Conservation (phyloP, 2,329 filamentous ascomycete genomes). For the Fusarium cyanostomum region DNA sequence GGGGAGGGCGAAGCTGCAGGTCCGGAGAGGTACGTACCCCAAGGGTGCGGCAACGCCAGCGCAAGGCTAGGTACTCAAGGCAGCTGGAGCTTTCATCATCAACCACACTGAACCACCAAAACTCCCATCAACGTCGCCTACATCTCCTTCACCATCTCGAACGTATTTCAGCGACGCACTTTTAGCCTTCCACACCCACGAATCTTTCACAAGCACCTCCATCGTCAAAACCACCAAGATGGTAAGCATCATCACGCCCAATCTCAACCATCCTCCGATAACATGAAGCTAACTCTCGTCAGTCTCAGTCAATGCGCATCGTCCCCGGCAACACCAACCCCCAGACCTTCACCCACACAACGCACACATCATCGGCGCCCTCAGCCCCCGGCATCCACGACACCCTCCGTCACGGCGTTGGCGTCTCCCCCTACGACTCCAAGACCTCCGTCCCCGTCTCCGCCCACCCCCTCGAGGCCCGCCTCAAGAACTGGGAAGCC, state of each 20-base stretch:
- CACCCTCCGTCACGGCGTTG: constrained; percentile 85
- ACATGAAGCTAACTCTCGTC: constrained; percentile 35
- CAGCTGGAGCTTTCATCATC: constrained; percentile 38
- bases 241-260: constrained; percentile 51
- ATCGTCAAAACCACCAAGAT: constrained; percentile 52
- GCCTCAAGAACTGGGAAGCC: constrained; percentile 87
- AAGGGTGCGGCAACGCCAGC: constrained; percentile 28
- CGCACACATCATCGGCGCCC: constrained; percentile 75
- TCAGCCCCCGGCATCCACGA: constrained; percentile 95
- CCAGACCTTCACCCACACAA: constrained; percentile 70
- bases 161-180: not conserved
- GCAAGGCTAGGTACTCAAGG: constrained; percentile 38
- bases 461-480: constrained; percentile 89
- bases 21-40: constrained; percentile 33
- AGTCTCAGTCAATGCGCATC: constrained; percentile 83
- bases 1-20: not conserved
- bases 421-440: constrained; percentile 65
- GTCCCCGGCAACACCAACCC: constrained; percentile 76
- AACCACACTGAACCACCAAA: constrained; percentile 14
- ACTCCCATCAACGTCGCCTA: constrained; percentile 7
- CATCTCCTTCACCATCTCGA: not conserved
- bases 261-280: constrained; percentile 1
- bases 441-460: constrained; percentile 60
- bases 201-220: constrained; percentile 2
- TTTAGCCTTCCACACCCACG: not conserved